Conservation (phyloP, 2,329 filamentous ascomycete species). For the Aspergillus quadricinctus region DNA sequence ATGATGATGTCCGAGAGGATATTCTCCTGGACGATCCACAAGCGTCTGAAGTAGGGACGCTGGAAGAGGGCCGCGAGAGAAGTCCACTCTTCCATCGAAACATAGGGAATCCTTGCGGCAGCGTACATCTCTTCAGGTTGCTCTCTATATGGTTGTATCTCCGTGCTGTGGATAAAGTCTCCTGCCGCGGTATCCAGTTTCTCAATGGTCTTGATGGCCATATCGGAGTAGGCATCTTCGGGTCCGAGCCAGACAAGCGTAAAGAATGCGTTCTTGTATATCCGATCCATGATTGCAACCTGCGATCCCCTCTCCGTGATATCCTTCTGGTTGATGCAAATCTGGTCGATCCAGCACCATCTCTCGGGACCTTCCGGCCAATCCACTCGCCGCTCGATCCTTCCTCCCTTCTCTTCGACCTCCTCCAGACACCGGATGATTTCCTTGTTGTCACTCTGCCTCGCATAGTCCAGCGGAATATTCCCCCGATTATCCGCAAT, state of each 20-base stretch:
- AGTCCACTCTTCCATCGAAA: conserved; percentile 1
- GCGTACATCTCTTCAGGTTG: not conserved
- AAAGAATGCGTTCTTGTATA: not conserved
- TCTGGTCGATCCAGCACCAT: conserved; percentile 6
- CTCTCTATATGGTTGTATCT: not conserved
- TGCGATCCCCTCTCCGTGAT: not conserved
- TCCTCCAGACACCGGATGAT: not conserved
- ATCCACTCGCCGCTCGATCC: not conserved
- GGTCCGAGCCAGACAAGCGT: conserved; percentile 1
- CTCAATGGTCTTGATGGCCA: not conserved
- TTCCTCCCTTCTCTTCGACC: not conserved
- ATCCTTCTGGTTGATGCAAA: conserved; percentile 5
- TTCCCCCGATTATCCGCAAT: not conserved
- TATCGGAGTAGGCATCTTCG: not conserved
- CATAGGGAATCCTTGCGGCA: not conserved
- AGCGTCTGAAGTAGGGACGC: conserved; percentile 1
- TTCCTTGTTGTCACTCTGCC: not conserved
- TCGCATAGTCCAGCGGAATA: not conserved
- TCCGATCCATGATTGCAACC: conserved; percentile 3
- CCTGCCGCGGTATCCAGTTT: not conserved
- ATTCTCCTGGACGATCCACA: conserved; percentile 3
- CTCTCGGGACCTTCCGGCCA: conserved; percentile 3
- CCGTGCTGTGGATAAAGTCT: not conserved
- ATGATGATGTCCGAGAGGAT: conserved; percentile 1
- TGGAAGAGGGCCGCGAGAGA: not conserved